A percentile compares a stretch with the other conserved stretches of the same genome.
Evolutionary conservation across 208 protist genomes (phyloP).

Genomic region (Leptomonas seymouri): DNA sequence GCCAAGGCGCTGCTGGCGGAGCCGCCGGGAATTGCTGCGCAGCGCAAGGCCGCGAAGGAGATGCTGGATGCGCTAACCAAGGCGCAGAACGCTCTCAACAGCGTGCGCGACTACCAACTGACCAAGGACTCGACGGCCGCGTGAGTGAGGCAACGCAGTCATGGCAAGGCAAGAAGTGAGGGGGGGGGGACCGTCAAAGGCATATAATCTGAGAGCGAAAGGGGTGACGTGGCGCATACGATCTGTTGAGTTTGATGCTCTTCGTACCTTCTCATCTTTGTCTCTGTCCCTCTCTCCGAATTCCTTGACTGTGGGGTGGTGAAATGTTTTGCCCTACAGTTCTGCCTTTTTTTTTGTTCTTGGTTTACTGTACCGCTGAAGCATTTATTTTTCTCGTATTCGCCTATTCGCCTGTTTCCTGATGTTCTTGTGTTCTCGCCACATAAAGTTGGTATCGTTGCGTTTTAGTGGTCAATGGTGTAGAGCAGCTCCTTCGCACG

Average conservation of each 20-base stretch:
- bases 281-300: neutral
- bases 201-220: too few species aligned
- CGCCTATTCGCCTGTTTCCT: neutral
- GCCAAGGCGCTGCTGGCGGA: slow-evolving; percentile 95
- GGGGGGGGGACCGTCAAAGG: too few species aligned
- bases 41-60: slow-evolving; percentile 88
- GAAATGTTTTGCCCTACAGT: neutral
- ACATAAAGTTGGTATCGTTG: too few species aligned
- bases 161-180: neutral
- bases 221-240: too few species aligned
- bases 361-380: slow-evolving; percentile 13
- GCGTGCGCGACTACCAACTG: slow-evolving; percentile 78
- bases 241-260: too few species aligned
- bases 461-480: too few species aligned
- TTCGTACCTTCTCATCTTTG: too few species aligned
- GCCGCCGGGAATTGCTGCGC: slow-evolving; percentile 77
- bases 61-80: slow-evolving; percentile 92
- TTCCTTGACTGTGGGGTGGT: neutral
- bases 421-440: too few species aligned
- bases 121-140: slow-evolving; percentile 10
- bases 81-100: slow-evolving; percentile 84
- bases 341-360: slow-evolving; percentile 3
- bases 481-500: too few species aligned
- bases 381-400: slow-evolving; percentile 19
- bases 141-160: neutral